Percentiles rank a stretch among this genome's conserved stretches.
These are phyloP conservation scores for Cornus kousa DNA, from an alignment of 148 eudicot genomes.

Conservation along the genomic window DNA sequence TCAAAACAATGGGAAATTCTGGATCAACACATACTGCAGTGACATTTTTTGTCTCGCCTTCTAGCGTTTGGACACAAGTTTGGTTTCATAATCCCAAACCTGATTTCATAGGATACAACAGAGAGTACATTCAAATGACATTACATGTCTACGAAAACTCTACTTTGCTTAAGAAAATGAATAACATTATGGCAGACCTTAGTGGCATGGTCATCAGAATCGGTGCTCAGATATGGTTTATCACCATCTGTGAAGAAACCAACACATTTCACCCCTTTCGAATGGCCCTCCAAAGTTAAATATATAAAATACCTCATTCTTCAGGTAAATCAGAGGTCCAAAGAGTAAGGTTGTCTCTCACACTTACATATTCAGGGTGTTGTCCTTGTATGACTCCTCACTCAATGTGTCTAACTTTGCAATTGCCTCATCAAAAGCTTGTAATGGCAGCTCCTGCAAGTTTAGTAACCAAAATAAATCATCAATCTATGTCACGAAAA, in stretches of 20 bases:
- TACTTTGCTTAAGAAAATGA: background rate
- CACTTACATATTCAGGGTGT: too few relatives aligned
- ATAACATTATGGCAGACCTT: conserved; percentile 35
- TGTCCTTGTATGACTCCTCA: too few relatives aligned
- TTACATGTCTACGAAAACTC: background rate
- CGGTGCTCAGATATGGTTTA: conserved; percentile 57
- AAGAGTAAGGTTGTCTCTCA: too few relatives aligned
- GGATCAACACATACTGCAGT: conserved; percentile 72
- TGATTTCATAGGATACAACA: conserved; percentile 14
- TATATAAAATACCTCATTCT: too few relatives aligned
- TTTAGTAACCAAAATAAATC: too few relatives aligned
- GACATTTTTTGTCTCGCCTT: conserved; percentile 81
- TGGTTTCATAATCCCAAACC: conserved; percentile 82
- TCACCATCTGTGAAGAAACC: conserved; percentile 53
- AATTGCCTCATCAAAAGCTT: too few relatives aligned
- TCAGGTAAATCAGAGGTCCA: too few relatives aligned
- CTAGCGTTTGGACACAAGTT: conserved; percentile 72
- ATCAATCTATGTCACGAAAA: too few relatives aligned
- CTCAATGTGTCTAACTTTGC: too few relatives aligned
- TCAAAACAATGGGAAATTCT: conserved; percentile 73
- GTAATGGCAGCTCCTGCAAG: too few relatives aligned
- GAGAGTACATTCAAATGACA: background rate
- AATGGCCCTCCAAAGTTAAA: conserved; percentile 52
- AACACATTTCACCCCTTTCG: conserved; percentile 74
- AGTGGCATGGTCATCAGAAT: conserved; percentile 66